phyloP scores from a whole-genome alignment of 495 filamentous ascomycete genomes.

The Podospora comata region DNA sequence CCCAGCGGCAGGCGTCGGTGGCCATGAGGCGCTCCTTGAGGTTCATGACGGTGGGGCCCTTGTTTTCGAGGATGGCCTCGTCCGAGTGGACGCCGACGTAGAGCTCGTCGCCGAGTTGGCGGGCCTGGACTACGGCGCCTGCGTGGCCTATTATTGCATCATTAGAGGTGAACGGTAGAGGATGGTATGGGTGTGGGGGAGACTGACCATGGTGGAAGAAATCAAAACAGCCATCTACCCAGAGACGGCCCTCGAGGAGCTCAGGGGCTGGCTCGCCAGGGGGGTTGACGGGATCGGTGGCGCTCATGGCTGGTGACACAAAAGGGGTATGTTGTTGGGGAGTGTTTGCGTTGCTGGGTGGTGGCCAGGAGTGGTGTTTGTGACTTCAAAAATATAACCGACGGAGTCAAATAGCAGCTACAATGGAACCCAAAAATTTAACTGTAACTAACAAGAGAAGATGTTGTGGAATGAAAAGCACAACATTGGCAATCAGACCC shows the following conservation, averaged over 20 bases:
- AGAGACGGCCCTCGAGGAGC: constrained; percentile 71
- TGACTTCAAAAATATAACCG: not conserved
- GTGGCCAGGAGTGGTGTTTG: not conserved
- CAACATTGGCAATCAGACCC: constrained; percentile 3
- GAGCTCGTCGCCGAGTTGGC: constrained; percentile 74
- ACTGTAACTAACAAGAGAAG: not conserved
- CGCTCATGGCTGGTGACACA: constrained; percentile 20
- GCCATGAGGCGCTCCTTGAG: constrained; percentile 83
- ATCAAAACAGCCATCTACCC: constrained; percentile 98
- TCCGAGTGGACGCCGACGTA: constrained; percentile 92
- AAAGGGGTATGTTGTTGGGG: not conserved
- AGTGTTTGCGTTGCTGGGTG: not conserved
- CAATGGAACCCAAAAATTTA: not conserved
- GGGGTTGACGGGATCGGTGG: constrained; percentile 24
- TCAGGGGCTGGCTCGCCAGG: constrained; percentile 42
- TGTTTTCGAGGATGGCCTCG: constrained; percentile 90
- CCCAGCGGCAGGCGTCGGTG: constrained; percentile 93
- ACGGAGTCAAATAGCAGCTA: not conserved
- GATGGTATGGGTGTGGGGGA: not conserved
- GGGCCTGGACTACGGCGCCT: constrained; percentile 83
- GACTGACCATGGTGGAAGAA: constrained; percentile 88
- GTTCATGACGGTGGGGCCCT: constrained; percentile 97
- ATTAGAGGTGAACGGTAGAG: constrained; percentile 2
- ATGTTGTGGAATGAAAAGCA: not conserved
- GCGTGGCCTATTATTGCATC: constrained; percentile 66